These are phyloP conservation scores for Aspergillus sp. DNA, from an alignment of 2,329 filamentous ascomycete species.

Conservation along the genomic window DNA sequence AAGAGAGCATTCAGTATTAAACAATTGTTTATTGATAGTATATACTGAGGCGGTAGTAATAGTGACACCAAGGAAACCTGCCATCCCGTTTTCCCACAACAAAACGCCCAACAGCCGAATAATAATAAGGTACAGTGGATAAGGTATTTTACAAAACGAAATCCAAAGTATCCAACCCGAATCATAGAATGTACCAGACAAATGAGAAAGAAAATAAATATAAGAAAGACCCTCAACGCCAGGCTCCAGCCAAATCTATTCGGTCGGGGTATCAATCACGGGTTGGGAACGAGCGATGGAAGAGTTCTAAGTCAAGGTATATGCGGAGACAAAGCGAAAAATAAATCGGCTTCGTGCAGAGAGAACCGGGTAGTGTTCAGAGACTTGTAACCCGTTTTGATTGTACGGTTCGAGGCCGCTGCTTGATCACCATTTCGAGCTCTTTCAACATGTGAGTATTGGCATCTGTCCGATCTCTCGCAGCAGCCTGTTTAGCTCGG, in stretches of 20 bases:
- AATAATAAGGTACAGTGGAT: not conserved
- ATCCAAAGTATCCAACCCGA: constrained; percentile 4
- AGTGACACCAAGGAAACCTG: too few species aligned
- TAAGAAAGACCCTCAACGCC: constrained; percentile 24
- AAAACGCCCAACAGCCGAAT: not conserved
- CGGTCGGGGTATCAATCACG: constrained; percentile 34
- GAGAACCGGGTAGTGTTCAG: constrained; percentile 22
- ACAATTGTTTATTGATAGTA: not conserved
- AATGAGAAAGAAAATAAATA: constrained; percentile 12
- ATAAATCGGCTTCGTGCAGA: not conserved
- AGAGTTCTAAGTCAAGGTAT: constrained; percentile 1
- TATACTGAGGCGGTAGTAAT: not conserved
- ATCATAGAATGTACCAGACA: constrained; percentile 9
- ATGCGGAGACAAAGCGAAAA: constrained; percentile 1
- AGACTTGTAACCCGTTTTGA: constrained; percentile 46
- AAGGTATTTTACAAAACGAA: constrained; percentile 6
- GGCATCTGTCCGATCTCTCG: constrained; percentile 73
- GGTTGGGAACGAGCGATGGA: constrained; percentile 8
- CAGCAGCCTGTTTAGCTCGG: constrained; percentile 68
- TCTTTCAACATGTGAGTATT: constrained; percentile 89
- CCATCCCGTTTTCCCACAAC: not conserved
- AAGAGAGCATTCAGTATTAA: not conserved
- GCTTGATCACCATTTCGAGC: constrained; percentile 81
- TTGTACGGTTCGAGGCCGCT: constrained; percentile 45
- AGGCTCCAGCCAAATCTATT: constrained; percentile 35